These are phyloP conservation scores for Fusarium sp. DNA, from an alignment of 2,329 filamentous ascomycete genomes.

Conservation along the genomic window DNA sequence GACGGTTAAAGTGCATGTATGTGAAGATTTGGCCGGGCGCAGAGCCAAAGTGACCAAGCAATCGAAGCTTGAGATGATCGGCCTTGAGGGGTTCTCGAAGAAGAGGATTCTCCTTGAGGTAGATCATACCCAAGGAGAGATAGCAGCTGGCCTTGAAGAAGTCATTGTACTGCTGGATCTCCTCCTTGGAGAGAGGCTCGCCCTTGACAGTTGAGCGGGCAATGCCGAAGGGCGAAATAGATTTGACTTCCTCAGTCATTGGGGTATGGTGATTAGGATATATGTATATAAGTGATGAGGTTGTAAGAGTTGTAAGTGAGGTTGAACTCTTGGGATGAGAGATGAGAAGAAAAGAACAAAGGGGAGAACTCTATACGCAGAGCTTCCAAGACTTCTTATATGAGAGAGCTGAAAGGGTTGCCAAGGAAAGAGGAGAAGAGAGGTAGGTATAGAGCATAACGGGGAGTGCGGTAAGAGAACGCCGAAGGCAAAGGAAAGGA, in stretches of 20 bases:
- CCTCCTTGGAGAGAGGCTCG: conserved; percentile 69
- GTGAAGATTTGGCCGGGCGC: conserved; percentile 84
- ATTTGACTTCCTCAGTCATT: conserved; percentile 55
- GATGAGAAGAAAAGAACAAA: conserved; percentile 33
- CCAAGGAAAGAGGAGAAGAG: conserved; percentile 24
- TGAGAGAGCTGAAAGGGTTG: conserved; percentile 11
- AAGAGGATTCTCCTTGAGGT: conserved; percentile 76
- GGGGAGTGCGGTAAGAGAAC: conserved; percentile 33
- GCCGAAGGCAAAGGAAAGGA: conserved; percentile 3
- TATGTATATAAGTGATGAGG: conserved; percentile 14
- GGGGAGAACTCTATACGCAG: background rate
- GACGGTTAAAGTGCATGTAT: conserved; percentile 82
- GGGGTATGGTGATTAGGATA: conserved; percentile 20
- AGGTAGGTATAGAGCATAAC: conserved; percentile 20
- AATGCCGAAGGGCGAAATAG: conserved; percentile 69
- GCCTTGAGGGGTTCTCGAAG: conserved; percentile 72
- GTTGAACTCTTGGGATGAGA: conserved; percentile 37
- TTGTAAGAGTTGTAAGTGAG: conserved; percentile 19
- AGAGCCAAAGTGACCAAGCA: conserved; percentile 81
- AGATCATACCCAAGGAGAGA: conserved; percentile 81
- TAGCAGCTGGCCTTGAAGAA: conserved; percentile 81
- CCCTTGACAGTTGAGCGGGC: conserved; percentile 71
- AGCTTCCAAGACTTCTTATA: conserved; percentile 38
- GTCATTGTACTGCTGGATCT: conserved; percentile 73
- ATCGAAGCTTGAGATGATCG: conserved; percentile 76